Conservation (phyloP, 2,329 filamentous ascomycete genomes). For the Fusarium tricinctum region DNA sequence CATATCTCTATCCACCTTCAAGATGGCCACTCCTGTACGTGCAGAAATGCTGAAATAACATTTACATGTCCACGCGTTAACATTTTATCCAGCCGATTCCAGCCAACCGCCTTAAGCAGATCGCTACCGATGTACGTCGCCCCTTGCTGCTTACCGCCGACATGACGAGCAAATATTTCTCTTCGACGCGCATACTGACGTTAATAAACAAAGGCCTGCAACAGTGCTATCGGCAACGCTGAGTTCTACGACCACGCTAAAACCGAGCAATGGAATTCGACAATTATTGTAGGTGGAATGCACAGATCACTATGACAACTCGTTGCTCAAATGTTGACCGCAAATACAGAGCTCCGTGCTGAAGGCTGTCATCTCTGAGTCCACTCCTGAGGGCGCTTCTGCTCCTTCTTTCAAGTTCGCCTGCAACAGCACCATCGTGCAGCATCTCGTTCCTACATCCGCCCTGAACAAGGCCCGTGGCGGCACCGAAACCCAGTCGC, state of each 20-base stretch:
- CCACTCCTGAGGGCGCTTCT: conserved; percentile 68
- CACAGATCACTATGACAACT: conserved; percentile 10
- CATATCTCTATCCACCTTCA: conserved; percentile 41
- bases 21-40: conserved; percentile 58
- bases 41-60: conserved; percentile 1
- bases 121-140: conserved; percentile 81
- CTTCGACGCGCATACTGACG: conserved; percentile 30
- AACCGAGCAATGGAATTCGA: conserved; percentile 89
- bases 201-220: conserved; percentile 76
- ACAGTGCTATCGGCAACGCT: conserved; percentile 78
- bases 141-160: conserved; percentile 44
- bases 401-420: conserved; percentile 88
- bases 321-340: conserved; percentile 30
- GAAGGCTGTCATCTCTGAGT: conserved; percentile 81
- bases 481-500: conserved; percentile 62
- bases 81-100: conserved; percentile 74
- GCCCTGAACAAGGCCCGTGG: conserved; percentile 71
- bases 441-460: conserved; percentile 83
- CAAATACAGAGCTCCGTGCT: conserved; percentile 78
- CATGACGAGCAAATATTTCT: conserved; percentile 12
- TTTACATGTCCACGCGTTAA: conserved; percentile 40
- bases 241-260: conserved; percentile 89
- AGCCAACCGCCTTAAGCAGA: conserved; percentile 83
- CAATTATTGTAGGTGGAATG: conserved; percentile 80
- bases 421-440: conserved; percentile 98